Conservation (phyloP, 495 filamentous ascomycete genomes). For the Xylaria telfairii region DNA sequence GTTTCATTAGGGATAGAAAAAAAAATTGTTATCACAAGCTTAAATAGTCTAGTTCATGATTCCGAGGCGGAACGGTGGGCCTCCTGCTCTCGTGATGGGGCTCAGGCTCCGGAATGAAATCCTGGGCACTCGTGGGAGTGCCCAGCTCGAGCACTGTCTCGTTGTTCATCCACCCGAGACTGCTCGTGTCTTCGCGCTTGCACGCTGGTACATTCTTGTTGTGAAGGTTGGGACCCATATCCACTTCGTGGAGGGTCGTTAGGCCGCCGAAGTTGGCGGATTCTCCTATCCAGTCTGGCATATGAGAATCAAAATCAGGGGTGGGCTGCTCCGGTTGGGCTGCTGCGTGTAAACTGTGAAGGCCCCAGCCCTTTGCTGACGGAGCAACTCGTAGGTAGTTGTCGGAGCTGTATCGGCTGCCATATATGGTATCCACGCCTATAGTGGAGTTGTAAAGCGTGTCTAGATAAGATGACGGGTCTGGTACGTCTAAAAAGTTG, state of each 20-base stretch:
- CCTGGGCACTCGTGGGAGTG: slow-evolving; percentile 13
- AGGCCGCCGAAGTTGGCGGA: neutral
- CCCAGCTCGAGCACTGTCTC: neutral
- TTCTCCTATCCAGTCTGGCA: slow-evolving; percentile 22
- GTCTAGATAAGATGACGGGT: slow-evolving; percentile 16
- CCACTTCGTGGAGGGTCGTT: neutral
- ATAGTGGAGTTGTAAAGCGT: slow-evolving; percentile 11
- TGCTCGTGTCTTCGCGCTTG: slow-evolving; percentile 11
- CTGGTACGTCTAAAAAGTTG: slow-evolving; percentile 20
- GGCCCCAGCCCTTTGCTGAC: slow-evolving; percentile 25
- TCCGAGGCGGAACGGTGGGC: slow-evolving; percentile 18
- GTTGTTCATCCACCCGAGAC: slow-evolving; percentile 13
- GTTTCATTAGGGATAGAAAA: too few relatives aligned
- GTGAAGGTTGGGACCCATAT: neutral
- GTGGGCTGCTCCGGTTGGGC: neutral
- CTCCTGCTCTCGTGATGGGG: neutral
- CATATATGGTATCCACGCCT: neutral
- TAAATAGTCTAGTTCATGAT: slow-evolving; percentile 38
- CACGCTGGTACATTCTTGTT: neutral
- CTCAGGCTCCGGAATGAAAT: slow-evolving; percentile 6
- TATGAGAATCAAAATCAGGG: slow-evolving; percentile 16
- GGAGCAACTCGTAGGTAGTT: slow-evolving; percentile 21
- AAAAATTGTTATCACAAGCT: slow-evolving; percentile 26
- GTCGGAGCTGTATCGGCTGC: slow-evolving; percentile 19
- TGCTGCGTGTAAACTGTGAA: slow-evolving; percentile 25